phyloP scores from a whole-genome alignment of 2,329 filamentous ascomycete genomes.

The Aspergillus ochraceoroseus region DNA sequence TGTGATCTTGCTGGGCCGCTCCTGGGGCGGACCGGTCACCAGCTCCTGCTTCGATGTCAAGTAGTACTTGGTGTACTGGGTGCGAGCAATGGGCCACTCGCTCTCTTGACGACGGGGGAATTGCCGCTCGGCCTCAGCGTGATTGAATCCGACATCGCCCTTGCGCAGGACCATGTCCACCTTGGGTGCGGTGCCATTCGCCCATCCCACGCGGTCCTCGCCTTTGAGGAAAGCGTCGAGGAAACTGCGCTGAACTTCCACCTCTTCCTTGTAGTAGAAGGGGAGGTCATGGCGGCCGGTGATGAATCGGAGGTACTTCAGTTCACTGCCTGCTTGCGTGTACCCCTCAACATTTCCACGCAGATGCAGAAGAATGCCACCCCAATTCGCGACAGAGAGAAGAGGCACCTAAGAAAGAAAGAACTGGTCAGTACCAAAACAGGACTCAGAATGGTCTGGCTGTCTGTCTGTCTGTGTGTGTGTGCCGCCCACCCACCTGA shows the following conservation, averaged over 20 bases:
- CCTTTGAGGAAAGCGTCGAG: conserved; percentile 67
- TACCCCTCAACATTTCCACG: conserved; percentile 66
- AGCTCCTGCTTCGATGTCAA: conserved; percentile 50
- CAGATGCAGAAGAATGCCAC: conserved; percentile 63
- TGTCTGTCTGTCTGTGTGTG: too few species aligned
- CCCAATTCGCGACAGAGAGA: conserved; percentile 66
- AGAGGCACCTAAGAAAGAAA: conserved; percentile 52
- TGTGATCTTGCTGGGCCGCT: conserved; percentile 43
- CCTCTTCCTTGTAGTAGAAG: conserved; percentile 66
- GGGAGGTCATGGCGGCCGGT: conserved; percentile 66
- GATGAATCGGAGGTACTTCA: conserved; percentile 66
- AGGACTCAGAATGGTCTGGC: too few species aligned
- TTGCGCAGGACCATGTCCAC: conserved; percentile 60
- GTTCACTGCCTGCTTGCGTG: conserved; percentile 57
- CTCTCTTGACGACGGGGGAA: conserved; percentile 55
- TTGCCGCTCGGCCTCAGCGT: conserved; percentile 55
- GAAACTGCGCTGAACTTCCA: conserved; percentile 63
- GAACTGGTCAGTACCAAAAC: too few species aligned
- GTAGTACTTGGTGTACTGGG: conserved; percentile 59
- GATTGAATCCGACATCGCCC: conserved; percentile 63
- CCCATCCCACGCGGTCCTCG: conserved; percentile 51
- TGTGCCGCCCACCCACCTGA: too few species aligned
- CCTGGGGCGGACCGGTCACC: conserved; percentile 27
- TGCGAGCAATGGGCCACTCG: conserved; percentile 64
- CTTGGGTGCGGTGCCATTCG: conserved; percentile 52